Evolutionary conservation across 2,329 filamentous ascomycete genomes (phyloP), one percentile per base, ranked within the genome.

Genomic region (Plectosphaerella cucumerina): DNA sequence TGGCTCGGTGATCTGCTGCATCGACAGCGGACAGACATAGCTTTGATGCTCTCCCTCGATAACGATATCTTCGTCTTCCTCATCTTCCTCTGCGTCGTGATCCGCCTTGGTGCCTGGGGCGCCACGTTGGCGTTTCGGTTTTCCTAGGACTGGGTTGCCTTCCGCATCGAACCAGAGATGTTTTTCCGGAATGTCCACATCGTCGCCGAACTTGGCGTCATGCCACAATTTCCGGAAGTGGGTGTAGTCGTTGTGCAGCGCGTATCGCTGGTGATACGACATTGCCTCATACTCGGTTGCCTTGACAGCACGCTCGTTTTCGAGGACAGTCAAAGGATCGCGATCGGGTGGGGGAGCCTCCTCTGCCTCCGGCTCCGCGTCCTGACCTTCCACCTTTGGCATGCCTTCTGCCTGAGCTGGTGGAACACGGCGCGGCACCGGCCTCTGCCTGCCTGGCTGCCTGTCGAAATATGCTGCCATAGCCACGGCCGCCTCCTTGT

Each of bases 21-120:
- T 71, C 0, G 86, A 87, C 18, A 92, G 65, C 0, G 87, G 86
- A 60, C 88, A 92, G 59, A 81, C 85, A 31, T 86, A 80, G 64
- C 81, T 86, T 48, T 84, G 75, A 5, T 77, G 79, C 55, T 84
- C 82, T 46, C 80, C 75, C 23, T 81, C 77, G 26, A 92, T 78
- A 2, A 85, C 78, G 21, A 92, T 73, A 41, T 92, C 88, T 5
- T 81, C 82, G 1, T 77, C 75, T 3, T 58, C 68, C 1, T 59
- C 69, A 1, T 59, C 67, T 20, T 67, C 67, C 14, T 74, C 72
- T 26, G 71, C 70, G 14, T 65, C 65, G 14, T 56, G 56, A 11
- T 59, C 60, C 22, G 49, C 46, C 5, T 48, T 11, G 22, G 42
- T 31, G 43, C 58, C 41, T 42, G 50, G 48, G 33, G 54, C 50